Evolutionary conservation across 1,284 basidiomycete genomes (phyloP).

Genomic region (Pterulicium gracile): DNA sequence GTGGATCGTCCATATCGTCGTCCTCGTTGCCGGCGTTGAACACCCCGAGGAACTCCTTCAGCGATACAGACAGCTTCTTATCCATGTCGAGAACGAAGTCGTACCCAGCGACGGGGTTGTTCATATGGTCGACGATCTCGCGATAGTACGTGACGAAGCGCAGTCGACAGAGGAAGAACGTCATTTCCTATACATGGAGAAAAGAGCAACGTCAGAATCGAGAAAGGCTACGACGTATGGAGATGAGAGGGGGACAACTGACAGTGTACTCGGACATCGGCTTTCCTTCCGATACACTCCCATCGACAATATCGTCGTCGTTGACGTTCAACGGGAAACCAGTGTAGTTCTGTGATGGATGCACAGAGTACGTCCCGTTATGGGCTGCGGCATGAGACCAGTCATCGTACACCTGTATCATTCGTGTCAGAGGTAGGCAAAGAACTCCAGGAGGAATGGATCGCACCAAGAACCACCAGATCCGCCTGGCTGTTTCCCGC

Average conservation of each 20-base stretch:
- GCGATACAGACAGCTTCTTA: slow-evolving; percentile 10
- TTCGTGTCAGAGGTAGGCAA: background rate
- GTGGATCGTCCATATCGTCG: background rate
- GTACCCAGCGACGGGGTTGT: slow-evolving; percentile 12
- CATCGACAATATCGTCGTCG: slow-evolving; percentile 14
- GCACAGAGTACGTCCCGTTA: slow-evolving; percentile 15
- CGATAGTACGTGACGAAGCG: slow-evolving; percentile 14
- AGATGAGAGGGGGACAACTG: slow-evolving; percentile 2
- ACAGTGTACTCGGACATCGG: slow-evolving; percentile 10
- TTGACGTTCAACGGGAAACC: slow-evolving; percentile 15
- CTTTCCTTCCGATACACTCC: slow-evolving; percentile 5
- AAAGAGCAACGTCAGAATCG: background rate
- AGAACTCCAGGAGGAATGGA: too few species aligned
- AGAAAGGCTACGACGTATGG: background rate
- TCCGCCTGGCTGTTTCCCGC: slow-evolving; percentile 14
- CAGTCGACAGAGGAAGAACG: slow-evolving; percentile 13
- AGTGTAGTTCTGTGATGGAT: slow-evolving; percentile 17
- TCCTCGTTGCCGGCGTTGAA: background rate
- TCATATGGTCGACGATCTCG: slow-evolving; percentile 15
- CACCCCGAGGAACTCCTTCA: slow-evolving; percentile 10
- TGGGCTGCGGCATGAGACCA: slow-evolving; percentile 18
- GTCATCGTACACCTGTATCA: slow-evolving; percentile 14
- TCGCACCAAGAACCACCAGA: slow-evolving; percentile 18
- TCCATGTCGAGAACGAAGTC: slow-evolving; percentile 15
- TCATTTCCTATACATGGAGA: slow-evolving; percentile 12